A percentile compares a stretch with the other conserved stretches of the same genome.
phyloP scores from a whole-genome alignment of 306 rosid genomes.

The Rosa persica region DNA sequence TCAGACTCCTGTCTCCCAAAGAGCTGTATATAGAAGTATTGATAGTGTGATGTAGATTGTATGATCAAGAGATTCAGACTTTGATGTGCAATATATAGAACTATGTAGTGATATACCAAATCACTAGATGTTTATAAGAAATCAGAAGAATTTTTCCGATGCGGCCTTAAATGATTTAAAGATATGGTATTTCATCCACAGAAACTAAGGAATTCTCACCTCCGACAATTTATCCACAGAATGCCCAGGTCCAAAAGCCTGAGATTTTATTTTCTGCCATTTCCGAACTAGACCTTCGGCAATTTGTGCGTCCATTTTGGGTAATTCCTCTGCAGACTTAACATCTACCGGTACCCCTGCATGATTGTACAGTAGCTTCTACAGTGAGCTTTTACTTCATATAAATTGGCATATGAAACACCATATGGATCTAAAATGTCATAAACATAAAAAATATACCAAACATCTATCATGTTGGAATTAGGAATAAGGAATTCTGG shows the following conservation, averaged over 20 bases:
- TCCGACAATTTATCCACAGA: conserved; percentile 56
- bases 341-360: conserved; percentile 49
- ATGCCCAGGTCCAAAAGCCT: conserved; percentile 90
- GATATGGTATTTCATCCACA: conserved; percentile 19
- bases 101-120: background rate
- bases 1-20: background rate
- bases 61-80: background rate
- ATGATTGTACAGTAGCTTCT: conserved; percentile 14
- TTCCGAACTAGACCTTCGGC: conserved; percentile 87
- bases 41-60: background rate
- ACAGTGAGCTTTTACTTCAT: background rate
- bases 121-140: background rate
- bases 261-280: conserved; percentile 86
- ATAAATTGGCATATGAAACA: background rate
- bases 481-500: background rate
- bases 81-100: background rate
- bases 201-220: conserved; percentile 39
- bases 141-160: background rate
- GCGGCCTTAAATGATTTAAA: background rate
- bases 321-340: conserved; percentile 49
- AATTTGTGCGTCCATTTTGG: conserved; percentile 83
- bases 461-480: background rate
- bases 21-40: background rate
- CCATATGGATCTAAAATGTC: background rate
- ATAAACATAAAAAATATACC: background rate